Evolutionary conservation across 768 basidiomycete species (phyloP).

Genomic region (Rhizopogon sp.): DNA sequence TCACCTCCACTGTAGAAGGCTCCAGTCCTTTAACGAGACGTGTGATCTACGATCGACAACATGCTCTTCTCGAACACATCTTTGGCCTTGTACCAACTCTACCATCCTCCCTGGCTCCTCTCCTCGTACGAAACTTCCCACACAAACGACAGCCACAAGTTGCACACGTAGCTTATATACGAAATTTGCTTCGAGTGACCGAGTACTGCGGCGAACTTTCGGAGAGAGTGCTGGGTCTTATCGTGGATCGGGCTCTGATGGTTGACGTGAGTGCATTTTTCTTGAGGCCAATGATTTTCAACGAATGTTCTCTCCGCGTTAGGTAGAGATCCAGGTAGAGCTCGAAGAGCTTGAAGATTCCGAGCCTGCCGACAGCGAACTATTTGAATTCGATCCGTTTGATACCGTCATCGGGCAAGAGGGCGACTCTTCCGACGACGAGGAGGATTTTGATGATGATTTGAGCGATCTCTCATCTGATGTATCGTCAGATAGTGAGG

Average conservation of each 20-base stretch:
- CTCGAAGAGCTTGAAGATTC: slow-evolving; percentile 84
- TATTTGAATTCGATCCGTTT: slow-evolving; percentile 83
- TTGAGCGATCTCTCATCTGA: slow-evolving; percentile 79
- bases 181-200: slow-evolving; percentile 78
- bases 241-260: slow-evolving; percentile 91
- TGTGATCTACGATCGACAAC: slow-evolving; percentile 80
- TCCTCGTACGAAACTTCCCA: slow-evolving; percentile 83
- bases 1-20: slow-evolving; percentile 52
- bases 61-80: slow-evolving; percentile 82
- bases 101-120: slow-evolving; percentile 78
- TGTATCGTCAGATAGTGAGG: slow-evolving; percentile 45
- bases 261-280: slow-evolving; percentile 70
- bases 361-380: slow-evolving; percentile 42
- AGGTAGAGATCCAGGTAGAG: slow-evolving; percentile 98
- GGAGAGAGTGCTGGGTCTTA: slow-evolving; percentile 78
- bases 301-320: not conserved
- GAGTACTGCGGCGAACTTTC: slow-evolving; percentile 85
- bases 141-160: slow-evolving; percentile 85
- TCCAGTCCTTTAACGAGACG: slow-evolving; percentile 77
- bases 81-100: slow-evolving; percentile 89
- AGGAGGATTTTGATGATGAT: slow-evolving; percentile 46
- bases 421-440: slow-evolving; percentile 49
- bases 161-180: slow-evolving; percentile 83
- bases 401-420: slow-evolving; percentile 81
- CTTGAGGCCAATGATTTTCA: not conserved